Conservation (phyloP, 164 flowering plant genomes). For the Berberis vulgaris region DNA sequence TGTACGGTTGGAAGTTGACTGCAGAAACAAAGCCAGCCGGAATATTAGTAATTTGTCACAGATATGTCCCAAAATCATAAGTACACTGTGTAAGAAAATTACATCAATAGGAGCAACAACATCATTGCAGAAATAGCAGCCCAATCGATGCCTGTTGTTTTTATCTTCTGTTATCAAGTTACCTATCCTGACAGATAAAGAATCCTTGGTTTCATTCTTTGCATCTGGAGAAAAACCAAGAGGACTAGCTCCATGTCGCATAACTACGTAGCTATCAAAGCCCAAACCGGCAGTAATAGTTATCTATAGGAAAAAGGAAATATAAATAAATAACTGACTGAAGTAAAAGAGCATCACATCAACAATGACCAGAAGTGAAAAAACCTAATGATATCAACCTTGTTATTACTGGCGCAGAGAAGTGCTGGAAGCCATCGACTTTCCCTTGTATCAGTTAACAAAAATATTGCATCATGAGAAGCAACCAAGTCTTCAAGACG, state of each 20-base stretch:
- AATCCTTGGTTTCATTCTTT: constrained; percentile 23
- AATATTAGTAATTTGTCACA: no score
- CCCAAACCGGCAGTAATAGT: constrained; percentile 90
- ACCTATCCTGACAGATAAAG: constrained; percentile 30
- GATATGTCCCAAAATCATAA: neutral
- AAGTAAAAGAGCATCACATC: neutral
- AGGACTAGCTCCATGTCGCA: constrained; percentile 98
- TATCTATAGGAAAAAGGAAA: constrained; percentile 39
- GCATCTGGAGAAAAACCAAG: constrained; percentile 19
- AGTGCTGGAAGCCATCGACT: constrained; percentile 97
- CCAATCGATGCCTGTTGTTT: constrained; percentile 40
- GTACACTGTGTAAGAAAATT: constrained; percentile 16
- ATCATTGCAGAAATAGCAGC: constrained; percentile 97
- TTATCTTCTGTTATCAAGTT: constrained; percentile 37
- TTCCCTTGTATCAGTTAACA: constrained; percentile 97
- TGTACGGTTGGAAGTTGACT: constrained; percentile 97
- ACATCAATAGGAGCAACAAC: constrained; percentile 97
- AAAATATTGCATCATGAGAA: constrained; percentile 80
- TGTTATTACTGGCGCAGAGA: constrained; percentile 68
- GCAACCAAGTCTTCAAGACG: constrained; percentile 55
- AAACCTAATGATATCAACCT: constrained; percentile 57
- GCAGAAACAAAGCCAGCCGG: constrained; percentile 11
- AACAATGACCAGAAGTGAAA: constrained; percentile 16
- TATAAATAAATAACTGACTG: neutral
- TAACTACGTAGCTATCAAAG: constrained; percentile 93